A percentile compares a stretch with the other conserved stretches of the same genome.
phyloP scores from a whole-genome alignment of 495 filamentous ascomycete genomes.

The Trichoderma erinaceum region DNA sequence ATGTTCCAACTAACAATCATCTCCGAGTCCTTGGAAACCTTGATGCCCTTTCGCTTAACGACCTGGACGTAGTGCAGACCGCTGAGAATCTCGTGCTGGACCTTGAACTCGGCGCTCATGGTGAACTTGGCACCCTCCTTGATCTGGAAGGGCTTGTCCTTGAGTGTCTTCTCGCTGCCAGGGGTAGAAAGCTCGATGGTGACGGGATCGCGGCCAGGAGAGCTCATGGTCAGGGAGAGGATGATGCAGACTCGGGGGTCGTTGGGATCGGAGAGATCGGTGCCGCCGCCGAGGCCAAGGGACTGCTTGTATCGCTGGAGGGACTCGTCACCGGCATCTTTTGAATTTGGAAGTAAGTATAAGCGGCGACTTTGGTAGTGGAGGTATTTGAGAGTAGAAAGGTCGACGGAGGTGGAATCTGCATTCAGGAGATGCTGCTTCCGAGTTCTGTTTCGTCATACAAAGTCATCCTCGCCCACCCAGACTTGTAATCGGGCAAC shows the following conservation, averaged over 20 bases:
- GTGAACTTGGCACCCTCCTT: conserved; percentile 90
- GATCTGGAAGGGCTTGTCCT: conserved; percentile 87
- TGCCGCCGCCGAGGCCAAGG: conserved; percentile 67
- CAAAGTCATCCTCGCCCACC: no score
- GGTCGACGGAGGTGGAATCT: background rate
- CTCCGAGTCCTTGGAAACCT: conserved; percentile 83
- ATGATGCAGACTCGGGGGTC: conserved; percentile 85
- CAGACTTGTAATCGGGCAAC: no score
- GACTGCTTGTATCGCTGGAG: conserved; percentile 96
- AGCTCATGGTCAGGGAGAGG: conserved; percentile 76
- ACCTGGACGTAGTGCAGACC: conserved; percentile 93
- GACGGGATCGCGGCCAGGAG: conserved; percentile 71
- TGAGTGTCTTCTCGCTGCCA: conserved; percentile 63
- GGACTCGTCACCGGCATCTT: conserved; percentile 76
- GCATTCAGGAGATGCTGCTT: no score
- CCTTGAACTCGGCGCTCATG: conserved; percentile 89
- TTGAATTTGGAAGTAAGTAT: conserved; percentile 25
- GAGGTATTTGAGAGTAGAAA: background rate
- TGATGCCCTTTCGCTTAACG: conserved; percentile 79
- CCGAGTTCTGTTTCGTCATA: no score
- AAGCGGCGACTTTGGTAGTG: background rate
- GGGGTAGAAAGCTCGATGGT: conserved; percentile 68
- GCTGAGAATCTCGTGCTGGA: conserved; percentile 90
- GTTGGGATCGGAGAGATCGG: conserved; percentile 60
- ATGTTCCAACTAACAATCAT: conserved; percentile 70